phyloP scores from a whole-genome alignment of 2,329 filamentous ascomycete species.

The Fusarium sp. region DNA sequence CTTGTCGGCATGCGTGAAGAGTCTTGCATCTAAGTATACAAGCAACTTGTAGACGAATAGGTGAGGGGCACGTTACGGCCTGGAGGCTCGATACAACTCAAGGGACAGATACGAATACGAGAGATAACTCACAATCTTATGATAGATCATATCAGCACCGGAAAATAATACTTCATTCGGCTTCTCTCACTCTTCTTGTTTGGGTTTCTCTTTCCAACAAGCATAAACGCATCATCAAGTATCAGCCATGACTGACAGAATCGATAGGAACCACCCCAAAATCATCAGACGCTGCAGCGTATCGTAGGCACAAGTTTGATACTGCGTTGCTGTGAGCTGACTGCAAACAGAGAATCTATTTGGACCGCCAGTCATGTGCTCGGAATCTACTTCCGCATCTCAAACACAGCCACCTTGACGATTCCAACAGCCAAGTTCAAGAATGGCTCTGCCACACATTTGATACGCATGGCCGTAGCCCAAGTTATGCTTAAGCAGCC shows the following conservation, averaged over 20 bases:
- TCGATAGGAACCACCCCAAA: accelerated
- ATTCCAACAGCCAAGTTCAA: accelerated
- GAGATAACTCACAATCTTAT: accelerated
- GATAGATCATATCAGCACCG: background rate
- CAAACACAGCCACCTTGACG: accelerated
- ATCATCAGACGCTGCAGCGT: background rate
- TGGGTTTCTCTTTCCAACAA: accelerated
- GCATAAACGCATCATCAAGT: background rate
- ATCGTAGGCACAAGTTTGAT: background rate
- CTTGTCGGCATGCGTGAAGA: background rate
- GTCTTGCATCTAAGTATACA: background rate
- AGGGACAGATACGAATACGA: background rate
- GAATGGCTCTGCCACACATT: background rate
- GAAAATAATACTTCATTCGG: accelerated
- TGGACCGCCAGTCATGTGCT: background rate
- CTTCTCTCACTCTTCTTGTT: background rate
- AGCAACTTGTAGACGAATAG: background rate
- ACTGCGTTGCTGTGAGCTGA: background rate
- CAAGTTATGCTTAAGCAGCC: background rate
- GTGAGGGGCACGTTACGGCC: too few relatives aligned
- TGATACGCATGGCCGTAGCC: background rate
- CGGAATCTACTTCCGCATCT: background rate
- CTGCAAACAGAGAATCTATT: background rate
- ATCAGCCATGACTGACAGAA: background rate
- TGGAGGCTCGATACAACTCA: too few relatives aligned